These are phyloP conservation scores for Massarina eburnea DNA, from an alignment of 2,329 filamentous ascomycete genomes.

Conservation along the genomic window DNA sequence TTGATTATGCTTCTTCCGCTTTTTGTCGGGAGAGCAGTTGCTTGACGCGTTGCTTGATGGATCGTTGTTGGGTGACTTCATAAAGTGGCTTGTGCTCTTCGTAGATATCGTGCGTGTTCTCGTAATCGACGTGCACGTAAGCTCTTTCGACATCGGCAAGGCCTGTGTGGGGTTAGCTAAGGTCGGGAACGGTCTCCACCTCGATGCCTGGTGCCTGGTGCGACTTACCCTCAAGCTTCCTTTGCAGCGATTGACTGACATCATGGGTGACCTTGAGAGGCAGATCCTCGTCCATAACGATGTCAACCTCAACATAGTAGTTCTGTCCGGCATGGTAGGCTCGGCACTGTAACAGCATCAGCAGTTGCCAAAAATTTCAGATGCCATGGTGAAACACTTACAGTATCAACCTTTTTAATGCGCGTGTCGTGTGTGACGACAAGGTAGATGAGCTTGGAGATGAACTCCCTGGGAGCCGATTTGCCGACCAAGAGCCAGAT, in stretches of 20 bases:
- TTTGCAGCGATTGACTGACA: conserved; percentile 61
- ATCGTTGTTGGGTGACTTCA: conserved; percentile 32
- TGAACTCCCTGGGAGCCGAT: conserved; percentile 59
- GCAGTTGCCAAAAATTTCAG: conserved; percentile 4
- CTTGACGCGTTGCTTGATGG: conserved; percentile 38
- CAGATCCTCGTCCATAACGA: conserved; percentile 60
- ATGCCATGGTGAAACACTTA: conserved; percentile 21
- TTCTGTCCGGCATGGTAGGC: conserved; percentile 64
- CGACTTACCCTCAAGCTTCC: conserved; percentile 59
- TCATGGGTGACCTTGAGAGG: conserved; percentile 62
- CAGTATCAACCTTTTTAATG: conserved; percentile 61
- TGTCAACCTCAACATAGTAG: conserved; percentile 64
- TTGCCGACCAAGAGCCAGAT: conserved; percentile 64
- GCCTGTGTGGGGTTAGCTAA: conserved; percentile 21
- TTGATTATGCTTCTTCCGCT: conserved; percentile 14
- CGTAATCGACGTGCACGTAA: conserved; percentile 55
- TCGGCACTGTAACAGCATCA: conserved; percentile 45
- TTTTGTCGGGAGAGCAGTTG: conserved; percentile 27
- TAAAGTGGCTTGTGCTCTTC: conserved; percentile 45
- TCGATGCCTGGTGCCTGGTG: neutral
- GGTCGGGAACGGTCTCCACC: neutral
- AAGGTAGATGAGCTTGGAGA: conserved; percentile 60
- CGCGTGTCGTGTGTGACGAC: conserved; percentile 56
- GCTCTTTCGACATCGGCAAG: conserved; percentile 47
- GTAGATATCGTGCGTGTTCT: conserved; percentile 41